Conservation (phyloP, 495 filamentous ascomycete species). For the Neurospora africana region DNA sequence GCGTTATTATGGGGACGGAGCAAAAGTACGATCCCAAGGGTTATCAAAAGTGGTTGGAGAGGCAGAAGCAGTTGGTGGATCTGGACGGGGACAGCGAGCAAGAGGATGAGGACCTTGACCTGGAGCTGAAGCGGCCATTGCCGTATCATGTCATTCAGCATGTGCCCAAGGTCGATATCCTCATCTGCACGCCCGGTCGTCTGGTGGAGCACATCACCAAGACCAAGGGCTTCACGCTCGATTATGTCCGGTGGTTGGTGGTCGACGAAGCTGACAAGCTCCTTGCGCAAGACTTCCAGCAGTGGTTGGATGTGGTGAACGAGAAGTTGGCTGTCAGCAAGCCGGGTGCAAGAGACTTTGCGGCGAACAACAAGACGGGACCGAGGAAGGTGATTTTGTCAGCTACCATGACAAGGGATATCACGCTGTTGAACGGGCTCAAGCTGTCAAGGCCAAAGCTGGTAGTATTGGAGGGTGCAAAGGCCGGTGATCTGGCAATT, state of each 20-base stretch:
- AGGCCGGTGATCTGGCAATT: slow-evolving; percentile 41
- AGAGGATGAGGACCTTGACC: slow-evolving; percentile 1
- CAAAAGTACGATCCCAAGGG: slow-evolving; percentile 33
- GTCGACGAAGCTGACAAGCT: slow-evolving; percentile 93
- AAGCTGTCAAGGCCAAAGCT: slow-evolving; percentile 64
- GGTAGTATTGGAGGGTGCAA: slow-evolving; percentile 54
- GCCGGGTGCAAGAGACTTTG: slow-evolving; percentile 33
- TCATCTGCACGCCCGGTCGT: slow-evolving; percentile 87
- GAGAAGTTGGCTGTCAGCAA: slow-evolving; percentile 40
- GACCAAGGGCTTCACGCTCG: slow-evolving; percentile 68
- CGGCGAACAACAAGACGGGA: slow-evolving; percentile 35
- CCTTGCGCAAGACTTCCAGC: slow-evolving; percentile 83
- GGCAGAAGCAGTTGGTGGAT: slow-evolving; percentile 6
- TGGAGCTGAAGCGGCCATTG: slow-evolving; percentile 22
- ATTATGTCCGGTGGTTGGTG: slow-evolving; percentile 71
- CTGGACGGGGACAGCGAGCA: slow-evolving; percentile 15
- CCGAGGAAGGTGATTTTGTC: slow-evolving; percentile 71
- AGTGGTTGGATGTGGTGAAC: slow-evolving; percentile 73
- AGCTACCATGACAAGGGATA: slow-evolving; percentile 87
- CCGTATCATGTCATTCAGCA: slow-evolving; percentile 53
- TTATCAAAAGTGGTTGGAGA: slow-evolving; percentile 18
- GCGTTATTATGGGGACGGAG: slow-evolving; percentile 48
- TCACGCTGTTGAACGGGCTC: slow-evolving; percentile 65
- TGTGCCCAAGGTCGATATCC: slow-evolving; percentile 67
- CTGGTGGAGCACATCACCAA: slow-evolving; percentile 82